Percentiles rank a stretch among this genome's conserved stretches.
phyloP scores from a whole-genome alignment of 2,329 filamentous ascomycete species.

The Domatiomyces catenatus region DNA sequence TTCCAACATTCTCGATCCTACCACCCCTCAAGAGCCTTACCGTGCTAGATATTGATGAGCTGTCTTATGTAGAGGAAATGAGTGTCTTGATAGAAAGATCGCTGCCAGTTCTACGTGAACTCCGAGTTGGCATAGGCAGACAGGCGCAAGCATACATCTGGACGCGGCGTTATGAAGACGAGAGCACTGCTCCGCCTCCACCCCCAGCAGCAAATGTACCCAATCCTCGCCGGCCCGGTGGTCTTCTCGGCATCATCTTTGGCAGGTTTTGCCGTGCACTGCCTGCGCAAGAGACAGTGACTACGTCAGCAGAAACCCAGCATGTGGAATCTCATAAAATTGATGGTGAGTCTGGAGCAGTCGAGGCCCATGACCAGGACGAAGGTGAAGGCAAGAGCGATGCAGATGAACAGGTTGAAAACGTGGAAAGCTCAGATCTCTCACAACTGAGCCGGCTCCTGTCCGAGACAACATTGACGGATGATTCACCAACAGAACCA shows the following conservation, averaged over 20 bases:
- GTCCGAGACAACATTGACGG: conserved; percentile 8
- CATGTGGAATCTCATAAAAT: conserved; percentile 1
- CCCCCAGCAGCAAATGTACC: conserved; percentile 29
- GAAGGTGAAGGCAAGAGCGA: background rate
- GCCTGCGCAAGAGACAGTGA: background rate
- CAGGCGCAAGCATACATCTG: conserved; percentile 31
- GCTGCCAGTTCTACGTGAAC: conserved; percentile 48
- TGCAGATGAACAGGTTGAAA: background rate
- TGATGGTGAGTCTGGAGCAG: background rate
- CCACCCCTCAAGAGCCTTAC: conserved; percentile 59
- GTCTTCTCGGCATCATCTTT: conserved; percentile 53
- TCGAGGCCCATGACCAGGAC: conserved; percentile 1
- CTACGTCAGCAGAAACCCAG: background rate
- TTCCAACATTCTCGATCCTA: conserved; percentile 64
- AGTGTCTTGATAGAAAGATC: conserved; percentile 60
- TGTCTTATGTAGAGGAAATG: conserved; percentile 73
- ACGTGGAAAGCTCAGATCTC: conserved; percentile 4
- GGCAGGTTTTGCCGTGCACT: conserved; percentile 46
- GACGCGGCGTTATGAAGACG: conserved; percentile 12
- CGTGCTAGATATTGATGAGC: conserved; percentile 66
- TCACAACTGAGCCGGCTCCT: conserved; percentile 12
- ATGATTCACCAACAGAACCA: background rate
- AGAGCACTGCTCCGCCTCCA: conserved; percentile 8
- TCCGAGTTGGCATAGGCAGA: conserved; percentile 56
- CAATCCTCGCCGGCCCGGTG: conserved; percentile 40